A percentile compares a stretch with the other conserved stretches of the same genome.
These are phyloP conservation scores for Xylaria sp. DNA, from an alignment of 2,329 filamentous ascomycete genomes.

Conservation along the genomic window DNA sequence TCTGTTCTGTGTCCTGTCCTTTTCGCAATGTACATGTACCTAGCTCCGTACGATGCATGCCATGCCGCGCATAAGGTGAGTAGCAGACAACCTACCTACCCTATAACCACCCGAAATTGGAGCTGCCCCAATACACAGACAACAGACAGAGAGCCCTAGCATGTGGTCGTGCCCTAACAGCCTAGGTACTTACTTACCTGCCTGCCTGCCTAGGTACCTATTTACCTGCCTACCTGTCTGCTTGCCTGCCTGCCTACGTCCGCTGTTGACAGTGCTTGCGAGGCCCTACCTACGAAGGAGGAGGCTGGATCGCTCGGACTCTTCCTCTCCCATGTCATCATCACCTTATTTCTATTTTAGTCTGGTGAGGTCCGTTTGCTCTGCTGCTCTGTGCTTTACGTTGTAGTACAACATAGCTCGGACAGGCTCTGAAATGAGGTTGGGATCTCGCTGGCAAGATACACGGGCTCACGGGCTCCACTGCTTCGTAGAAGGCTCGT, in stretches of 20 bases:
- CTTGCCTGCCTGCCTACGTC: no score
- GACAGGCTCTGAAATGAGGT: not conserved
- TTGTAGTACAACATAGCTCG: no score
- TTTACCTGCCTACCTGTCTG: no score
- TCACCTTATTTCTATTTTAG: not conserved
- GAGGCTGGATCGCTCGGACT: not conserved
- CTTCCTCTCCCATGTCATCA: not conserved
- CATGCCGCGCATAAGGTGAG: not conserved
- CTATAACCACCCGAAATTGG: not conserved
- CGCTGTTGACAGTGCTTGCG: not conserved
- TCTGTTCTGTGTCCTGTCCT: not conserved
- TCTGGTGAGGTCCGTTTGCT: not conserved
- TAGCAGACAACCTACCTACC: not conserved
- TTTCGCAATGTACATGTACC: not conserved
- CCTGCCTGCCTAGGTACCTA: no score
- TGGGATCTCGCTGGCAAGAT: constrained; percentile 2
- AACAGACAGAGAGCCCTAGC: no score
- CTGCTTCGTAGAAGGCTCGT: constrained; percentile 26
- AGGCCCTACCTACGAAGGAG: not conserved
- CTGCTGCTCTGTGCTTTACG: no score
- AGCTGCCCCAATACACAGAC: no score
- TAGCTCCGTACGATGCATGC: not conserved
- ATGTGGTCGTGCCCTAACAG: not conserved
- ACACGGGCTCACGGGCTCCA: constrained; percentile 22
- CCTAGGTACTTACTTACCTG: no score